These are phyloP conservation scores for Erysimum cheiri DNA, from an alignment of 441 rosid genomes.

Conservation along the genomic window DNA sequence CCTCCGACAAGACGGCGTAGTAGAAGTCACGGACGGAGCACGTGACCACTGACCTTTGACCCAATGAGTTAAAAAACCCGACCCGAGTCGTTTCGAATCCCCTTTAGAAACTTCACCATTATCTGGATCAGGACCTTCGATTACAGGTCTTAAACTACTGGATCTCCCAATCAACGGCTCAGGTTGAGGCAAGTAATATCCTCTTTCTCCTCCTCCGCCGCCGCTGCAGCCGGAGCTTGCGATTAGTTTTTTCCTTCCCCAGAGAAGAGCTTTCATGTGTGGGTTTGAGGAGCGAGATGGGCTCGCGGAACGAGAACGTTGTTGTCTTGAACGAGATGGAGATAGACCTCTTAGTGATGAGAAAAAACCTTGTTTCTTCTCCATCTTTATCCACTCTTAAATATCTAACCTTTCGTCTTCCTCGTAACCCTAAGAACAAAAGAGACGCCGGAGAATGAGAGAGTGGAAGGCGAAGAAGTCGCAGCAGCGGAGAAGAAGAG, in stretches of 20 bases:
- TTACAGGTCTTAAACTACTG: constrained; percentile 64
- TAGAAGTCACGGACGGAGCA: constrained; percentile 58
- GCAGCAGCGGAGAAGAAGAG: neutral
- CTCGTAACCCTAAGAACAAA: constrained; percentile 6
- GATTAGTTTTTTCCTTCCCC: constrained; percentile 53
- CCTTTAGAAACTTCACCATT: constrained; percentile 27
- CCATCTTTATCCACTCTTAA: constrained; percentile 47
- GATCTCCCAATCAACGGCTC: constrained; percentile 64
- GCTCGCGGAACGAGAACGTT: constrained; percentile 59
- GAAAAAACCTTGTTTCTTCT: constrained; percentile 81
- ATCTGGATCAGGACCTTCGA: constrained; percentile 86
- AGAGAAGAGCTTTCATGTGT: constrained; percentile 57
- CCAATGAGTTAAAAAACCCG: constrained; percentile 80
- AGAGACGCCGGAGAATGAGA: constrained; percentile 24
- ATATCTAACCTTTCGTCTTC: neutral
- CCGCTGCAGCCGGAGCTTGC: constrained; percentile 26
- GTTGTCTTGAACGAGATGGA: constrained; percentile 56
- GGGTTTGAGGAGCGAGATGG: constrained; percentile 59
- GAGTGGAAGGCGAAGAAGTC: neutral
- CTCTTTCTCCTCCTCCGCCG: neutral
- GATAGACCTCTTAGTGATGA: constrained; percentile 75
- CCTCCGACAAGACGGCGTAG: constrained; percentile 50
- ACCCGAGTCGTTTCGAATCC: constrained; percentile 62
- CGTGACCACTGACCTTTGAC: constrained; percentile 73
- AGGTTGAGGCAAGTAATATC: constrained; percentile 45